Evolutionary conservation across 345 rosid genomes (phyloP).

Genomic region (Dipteronia sinensis): DNA sequence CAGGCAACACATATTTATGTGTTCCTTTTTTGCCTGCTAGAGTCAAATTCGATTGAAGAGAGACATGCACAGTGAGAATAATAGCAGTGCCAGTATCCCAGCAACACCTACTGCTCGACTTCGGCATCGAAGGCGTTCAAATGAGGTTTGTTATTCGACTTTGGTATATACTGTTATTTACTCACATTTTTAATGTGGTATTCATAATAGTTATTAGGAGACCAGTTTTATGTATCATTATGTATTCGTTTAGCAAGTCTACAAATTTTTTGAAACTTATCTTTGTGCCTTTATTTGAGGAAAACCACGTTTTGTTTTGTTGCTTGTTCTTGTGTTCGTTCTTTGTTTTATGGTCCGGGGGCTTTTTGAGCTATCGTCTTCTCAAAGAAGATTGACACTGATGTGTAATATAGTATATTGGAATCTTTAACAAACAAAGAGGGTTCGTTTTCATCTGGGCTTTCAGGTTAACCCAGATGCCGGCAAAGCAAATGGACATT

Average conservation of each 20-base stretch:
- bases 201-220: background rate
- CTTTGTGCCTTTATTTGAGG: background rate
- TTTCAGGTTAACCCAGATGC: conserved; percentile 59
- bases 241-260: background rate
- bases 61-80: conserved; percentile 68
- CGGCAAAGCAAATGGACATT: conserved; percentile 57
- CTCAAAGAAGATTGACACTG: background rate
- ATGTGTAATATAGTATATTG: background rate
- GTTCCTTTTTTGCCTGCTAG: conserved; percentile 5
- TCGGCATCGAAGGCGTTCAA: conserved; percentile 73
- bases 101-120: conserved; percentile 50
- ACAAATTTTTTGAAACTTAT: background rate
- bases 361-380: background rate
- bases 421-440: background rate
- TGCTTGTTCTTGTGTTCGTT: background rate
- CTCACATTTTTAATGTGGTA: background rate
- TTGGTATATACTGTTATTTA: background rate
- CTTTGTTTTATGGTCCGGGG: background rate
- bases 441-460: background rate
- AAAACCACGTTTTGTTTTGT: background rate
- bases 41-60: conserved; percentile 20
- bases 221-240: background rate
- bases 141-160: conserved; percentile 53
- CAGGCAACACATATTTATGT: background rate
- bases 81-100: conserved; percentile 32